These are phyloP conservation scores for Drosera capensis DNA, from an alignment of 148 eudicot genomes.

Conservation along the genomic window DNA sequence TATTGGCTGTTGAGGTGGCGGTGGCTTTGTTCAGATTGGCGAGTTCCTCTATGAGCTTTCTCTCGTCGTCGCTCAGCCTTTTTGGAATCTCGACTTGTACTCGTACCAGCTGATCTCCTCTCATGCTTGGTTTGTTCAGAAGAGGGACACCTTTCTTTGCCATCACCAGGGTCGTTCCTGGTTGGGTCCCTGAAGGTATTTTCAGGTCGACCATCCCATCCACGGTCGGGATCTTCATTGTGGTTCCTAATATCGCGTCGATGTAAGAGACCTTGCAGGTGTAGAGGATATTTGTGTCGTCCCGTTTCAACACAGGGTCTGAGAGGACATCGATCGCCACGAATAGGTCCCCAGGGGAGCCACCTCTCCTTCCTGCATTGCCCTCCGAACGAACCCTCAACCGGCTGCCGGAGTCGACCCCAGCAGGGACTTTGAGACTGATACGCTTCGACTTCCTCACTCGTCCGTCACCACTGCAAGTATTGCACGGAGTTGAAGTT, in stretches of 20 bases:
- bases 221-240: slow-evolving; percentile 68
- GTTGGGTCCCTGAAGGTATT: slow-evolving; percentile 88
- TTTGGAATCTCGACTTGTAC: slow-evolving; percentile 90
- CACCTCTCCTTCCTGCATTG: slow-evolving; percentile 82
- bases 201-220: slow-evolving; percentile 84
- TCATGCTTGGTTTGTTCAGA: slow-evolving; percentile 50
- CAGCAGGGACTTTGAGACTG: slow-evolving; percentile 80
- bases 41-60: slow-evolving; percentile 77
- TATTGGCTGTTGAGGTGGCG: slow-evolving; percentile 44
- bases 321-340: slow-evolving; percentile 54
- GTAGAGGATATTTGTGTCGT: slow-evolving; percentile 72
- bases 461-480: slow-evolving; percentile 78
- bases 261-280: slow-evolving; percentile 72
- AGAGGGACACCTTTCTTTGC: slow-evolving; percentile 83
- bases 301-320: slow-evolving; percentile 71
- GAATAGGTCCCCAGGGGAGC: slow-evolving; percentile 77
- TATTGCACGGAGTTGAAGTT: slow-evolving; percentile 61
- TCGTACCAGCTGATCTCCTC: slow-evolving; percentile 83
- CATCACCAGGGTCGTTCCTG: slow-evolving; percentile 84
- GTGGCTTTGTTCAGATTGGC: slow-evolving; percentile 56
- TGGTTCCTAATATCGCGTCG: slow-evolving; percentile 91
- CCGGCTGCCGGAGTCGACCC: slow-evolving; percentile 81
- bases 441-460: slow-evolving; percentile 66
- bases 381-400: slow-evolving; percentile 78
- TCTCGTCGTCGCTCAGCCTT: slow-evolving; percentile 62